Conservation (phyloP, 2,329 filamentous ascomycete species). For the Fusarium palustre region DNA sequence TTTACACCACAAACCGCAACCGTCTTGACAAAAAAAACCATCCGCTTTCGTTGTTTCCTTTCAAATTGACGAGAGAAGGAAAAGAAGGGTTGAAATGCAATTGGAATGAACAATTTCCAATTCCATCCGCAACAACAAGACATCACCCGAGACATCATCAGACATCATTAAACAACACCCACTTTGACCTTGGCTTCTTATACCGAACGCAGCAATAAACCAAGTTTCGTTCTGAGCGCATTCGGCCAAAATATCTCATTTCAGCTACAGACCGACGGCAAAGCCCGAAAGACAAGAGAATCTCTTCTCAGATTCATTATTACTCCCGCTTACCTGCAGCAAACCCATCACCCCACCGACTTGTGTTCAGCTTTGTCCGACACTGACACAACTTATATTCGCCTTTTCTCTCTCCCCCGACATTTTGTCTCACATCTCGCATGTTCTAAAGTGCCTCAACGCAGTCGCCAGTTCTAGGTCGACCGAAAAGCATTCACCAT, state of each 20-base stretch:
- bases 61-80: constrained; percentile 14
- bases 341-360: constrained; percentile 25
- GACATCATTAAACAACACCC: constrained; percentile 26
- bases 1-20: constrained; percentile 22
- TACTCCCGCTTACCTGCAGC: constrained; percentile 35
- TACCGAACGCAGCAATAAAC: constrained; percentile 11
- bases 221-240: constrained; percentile 9
- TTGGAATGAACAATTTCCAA: constrained; percentile 16
- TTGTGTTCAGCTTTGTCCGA: constrained; percentile 25
- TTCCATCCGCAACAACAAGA: constrained; percentile 14
- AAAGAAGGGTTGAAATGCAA: constrained; percentile 26
- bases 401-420: constrained; percentile 27
- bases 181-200: not conserved
- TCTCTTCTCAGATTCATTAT: constrained; percentile 14
- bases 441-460: constrained; percentile 23
- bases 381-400: constrained; percentile 7
- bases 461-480: constrained; percentile 23
- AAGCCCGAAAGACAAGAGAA: constrained; percentile 12
- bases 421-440: constrained; percentile 21
- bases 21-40: not conserved
- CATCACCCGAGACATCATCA: constrained; percentile 30
- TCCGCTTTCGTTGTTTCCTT: not conserved
- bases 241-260: constrained; percentile 2
- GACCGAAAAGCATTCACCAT: constrained; percentile 28
- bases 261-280: constrained; percentile 7